Evolutionary conservation across 768 basidiomycete genomes (phyloP), one percentile per base, ranked within the genome.

Genomic region (Bullera alba): DNA sequence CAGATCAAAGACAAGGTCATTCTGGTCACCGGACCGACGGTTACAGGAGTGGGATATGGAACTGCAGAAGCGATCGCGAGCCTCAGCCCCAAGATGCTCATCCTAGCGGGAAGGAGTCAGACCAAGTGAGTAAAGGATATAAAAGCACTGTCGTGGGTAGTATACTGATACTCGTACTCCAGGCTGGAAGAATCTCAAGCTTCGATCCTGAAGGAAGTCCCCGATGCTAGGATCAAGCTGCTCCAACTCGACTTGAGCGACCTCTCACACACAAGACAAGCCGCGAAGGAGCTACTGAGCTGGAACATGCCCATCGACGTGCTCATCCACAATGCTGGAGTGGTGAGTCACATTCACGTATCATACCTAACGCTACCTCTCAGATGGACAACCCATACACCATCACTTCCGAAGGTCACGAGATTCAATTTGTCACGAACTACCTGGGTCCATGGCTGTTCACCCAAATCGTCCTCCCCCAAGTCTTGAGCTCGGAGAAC

Each of bases 351-450:
- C 32, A 16, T 41, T 22, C 4, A 23, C 32, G 32, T n/a, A 8
- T 4, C 32, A 35, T 39, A 14, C 12, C 10, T 48, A 4, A 5
- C 17, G n/a, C 29, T 48, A 14, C 19, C 12, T 48, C 3, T 19
- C 21, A 51, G 50, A 51, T 51, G 50, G 43, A 45, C 23, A 41
- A 15, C 28, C 50, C 50, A 35, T 45, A 51, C 19, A 23, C 7
- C 7, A 28, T 51, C 50, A 51, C 50, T 34, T 10, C 44, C 30
- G 50, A 51, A 36, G 50, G 50, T 2, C 30, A 41, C 43, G 43
- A 51, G 36, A 28, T 51, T 34, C 42, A 45, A 37, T 41, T 51
- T 39, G 50, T 34, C 5, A 37, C 50, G 15, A 51, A 51, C 28
- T 46, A 51, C 34, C 50, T 51, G 17, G 36, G 36, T 15, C 50